phyloP scores from a whole-genome alignment of 345 rosid genomes.

The Melastoma malabathricum region DNA sequence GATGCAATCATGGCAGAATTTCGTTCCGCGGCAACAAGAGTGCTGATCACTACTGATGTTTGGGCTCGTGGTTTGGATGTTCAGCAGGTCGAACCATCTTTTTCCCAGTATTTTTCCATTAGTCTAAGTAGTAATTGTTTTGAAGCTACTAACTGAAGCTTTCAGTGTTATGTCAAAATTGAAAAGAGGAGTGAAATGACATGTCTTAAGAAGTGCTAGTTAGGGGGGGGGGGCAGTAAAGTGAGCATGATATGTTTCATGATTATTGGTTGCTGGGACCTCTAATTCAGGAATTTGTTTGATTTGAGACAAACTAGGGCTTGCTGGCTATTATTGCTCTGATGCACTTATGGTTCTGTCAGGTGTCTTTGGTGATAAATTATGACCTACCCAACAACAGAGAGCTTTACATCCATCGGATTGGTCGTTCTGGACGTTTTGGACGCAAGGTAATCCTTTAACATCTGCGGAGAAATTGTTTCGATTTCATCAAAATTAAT shows the following conservation, averaged over 20 bases:
- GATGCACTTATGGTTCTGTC: slow-evolving; percentile 1
- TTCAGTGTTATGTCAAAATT: too few species aligned
- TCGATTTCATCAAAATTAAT: too few species aligned
- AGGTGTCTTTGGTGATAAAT: slow-evolving; percentile 93
- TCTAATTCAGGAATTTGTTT: too few species aligned
- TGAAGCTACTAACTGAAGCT: too few species aligned
- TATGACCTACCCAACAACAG: slow-evolving; percentile 97
- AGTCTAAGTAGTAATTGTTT: too few species aligned
- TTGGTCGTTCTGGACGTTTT: slow-evolving; percentile 96
- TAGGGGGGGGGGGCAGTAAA: too few species aligned
- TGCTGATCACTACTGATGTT: slow-evolving; percentile 94
- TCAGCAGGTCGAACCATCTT: slow-evolving; percentile 52
- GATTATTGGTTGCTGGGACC: too few species aligned
- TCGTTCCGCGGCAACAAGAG: slow-evolving; percentile 70
- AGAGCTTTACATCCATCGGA: slow-evolving; percentile 93
- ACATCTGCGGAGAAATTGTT: not conserved
- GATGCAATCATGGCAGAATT: slow-evolving; percentile 85
- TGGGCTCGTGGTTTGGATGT: slow-evolving; percentile 99
- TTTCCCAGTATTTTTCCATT: slow-evolving; percentile 1
- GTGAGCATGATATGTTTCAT: too few species aligned
- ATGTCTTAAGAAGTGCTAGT: too few species aligned
- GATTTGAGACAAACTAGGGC: not conserved
- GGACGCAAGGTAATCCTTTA: slow-evolving; percentile 76
- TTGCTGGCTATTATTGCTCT: not conserved
- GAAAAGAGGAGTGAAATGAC: too few species aligned